A percentile compares a stretch with the other conserved stretches of the same genome.
Evolutionary conservation across 2,329 filamentous ascomycete species (phyloP).

Genomic region (Monosporascus sp.): DNA sequence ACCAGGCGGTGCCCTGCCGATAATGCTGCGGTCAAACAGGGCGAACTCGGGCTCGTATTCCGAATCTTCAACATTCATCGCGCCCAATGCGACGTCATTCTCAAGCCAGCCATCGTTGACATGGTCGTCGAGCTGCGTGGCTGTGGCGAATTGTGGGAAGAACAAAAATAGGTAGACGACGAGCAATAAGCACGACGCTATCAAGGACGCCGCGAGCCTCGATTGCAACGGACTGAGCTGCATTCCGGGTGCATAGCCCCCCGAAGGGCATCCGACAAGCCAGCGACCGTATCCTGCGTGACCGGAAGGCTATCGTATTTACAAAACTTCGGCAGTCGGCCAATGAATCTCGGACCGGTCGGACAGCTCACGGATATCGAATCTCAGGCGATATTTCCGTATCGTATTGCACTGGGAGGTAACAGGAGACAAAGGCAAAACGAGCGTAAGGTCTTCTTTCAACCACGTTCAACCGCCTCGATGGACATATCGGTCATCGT

Average conservation of each 20-base stretch:
- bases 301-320: not conserved
- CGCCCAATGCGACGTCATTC: conserved; percentile 14
- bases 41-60: conserved; percentile 58
- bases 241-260: conserved; percentile 43
- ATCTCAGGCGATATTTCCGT: too few relatives aligned
- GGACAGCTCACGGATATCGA: too few relatives aligned
- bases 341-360: too few relatives aligned
- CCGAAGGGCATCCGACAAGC: conserved; percentile 27
- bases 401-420: too few relatives aligned
- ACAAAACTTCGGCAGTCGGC: too few relatives aligned
- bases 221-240: conserved; percentile 65
- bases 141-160: conserved; percentile 56
- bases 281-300: conserved; percentile 8
- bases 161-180: conserved; percentile 57
- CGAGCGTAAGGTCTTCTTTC: too few relatives aligned
- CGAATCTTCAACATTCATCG: conserved; percentile 16
- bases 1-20: conserved; percentile 53
- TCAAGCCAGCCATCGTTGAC: conserved; percentile 11
- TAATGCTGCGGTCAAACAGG: conserved; percentile 55
- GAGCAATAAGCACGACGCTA: conserved; percentile 54
- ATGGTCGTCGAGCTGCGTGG: conserved; percentile 42
- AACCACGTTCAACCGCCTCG: too few relatives aligned
- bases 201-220: conserved; percentile 63
- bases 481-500: too few relatives aligned
- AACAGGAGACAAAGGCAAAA: too few relatives aligned